Conservation (phyloP, 345 rosid genomes). For the Populus ilicifolia region DNA sequence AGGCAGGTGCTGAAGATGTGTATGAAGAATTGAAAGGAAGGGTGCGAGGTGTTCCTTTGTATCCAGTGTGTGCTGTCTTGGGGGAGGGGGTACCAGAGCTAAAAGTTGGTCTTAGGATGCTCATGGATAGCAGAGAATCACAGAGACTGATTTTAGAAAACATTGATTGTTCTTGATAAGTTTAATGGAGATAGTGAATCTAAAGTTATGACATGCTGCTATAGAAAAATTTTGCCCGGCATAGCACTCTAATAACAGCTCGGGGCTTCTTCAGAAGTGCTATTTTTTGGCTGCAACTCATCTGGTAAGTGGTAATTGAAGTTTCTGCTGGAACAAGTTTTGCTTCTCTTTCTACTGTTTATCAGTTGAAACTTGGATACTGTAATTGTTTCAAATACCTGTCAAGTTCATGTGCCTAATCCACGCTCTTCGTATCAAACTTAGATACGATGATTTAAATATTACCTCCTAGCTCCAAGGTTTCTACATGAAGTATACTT, state of each 20-base stretch:
- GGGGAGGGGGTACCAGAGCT: slow-evolving; percentile 80
- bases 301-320: neutral
- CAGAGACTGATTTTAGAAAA: slow-evolving; percentile 44
- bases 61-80: slow-evolving; percentile 72
- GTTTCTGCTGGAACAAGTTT: neutral
- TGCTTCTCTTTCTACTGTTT: neutral
- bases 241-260: neutral
- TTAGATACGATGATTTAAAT: neutral
- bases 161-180: slow-evolving; percentile 28
- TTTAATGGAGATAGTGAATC: neutral
- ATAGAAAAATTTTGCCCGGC: neutral
- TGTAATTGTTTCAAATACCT: neutral
- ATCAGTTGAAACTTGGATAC: neutral
- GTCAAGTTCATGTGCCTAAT: neutral
- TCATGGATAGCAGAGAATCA: slow-evolving; percentile 44
- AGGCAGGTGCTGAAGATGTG: slow-evolving; percentile 59
- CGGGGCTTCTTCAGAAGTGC: neutral
- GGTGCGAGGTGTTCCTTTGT: slow-evolving; percentile 57
- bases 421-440: neutral
- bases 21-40: slow-evolving; percentile 58
- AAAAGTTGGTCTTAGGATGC: slow-evolving; percentile 71
- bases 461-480: neutral
- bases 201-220: neutral
- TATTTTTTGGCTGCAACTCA: neutral
- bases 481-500: neutral